Percentiles rank a stretch among this genome's conserved stretches.
These are phyloP conservation scores for Dipteronia sinensis DNA, from an alignment of 345 rosid genomes.

Conservation along the genomic window DNA sequence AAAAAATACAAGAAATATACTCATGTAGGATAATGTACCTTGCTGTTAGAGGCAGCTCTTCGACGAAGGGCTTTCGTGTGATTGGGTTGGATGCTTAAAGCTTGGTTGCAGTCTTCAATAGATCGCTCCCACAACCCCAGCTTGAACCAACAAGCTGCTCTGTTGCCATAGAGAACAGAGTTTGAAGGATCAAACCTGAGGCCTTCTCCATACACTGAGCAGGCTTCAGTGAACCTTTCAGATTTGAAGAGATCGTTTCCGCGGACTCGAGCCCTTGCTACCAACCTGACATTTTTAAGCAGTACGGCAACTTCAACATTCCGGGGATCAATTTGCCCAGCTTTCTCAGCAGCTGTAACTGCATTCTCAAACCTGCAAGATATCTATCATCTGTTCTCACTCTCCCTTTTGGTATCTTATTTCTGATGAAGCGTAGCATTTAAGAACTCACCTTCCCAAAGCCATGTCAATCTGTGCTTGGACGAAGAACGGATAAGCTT, in stretches of 20 bases:
- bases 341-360: constrained; percentile 75
- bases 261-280: constrained; percentile 72
- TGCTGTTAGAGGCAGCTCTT: constrained; percentile 84
- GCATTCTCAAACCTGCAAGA: constrained; percentile 97
- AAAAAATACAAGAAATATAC: constrained; percentile 1
- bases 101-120: constrained; percentile 77
- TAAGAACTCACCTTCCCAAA: constrained; percentile 80
- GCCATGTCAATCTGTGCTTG: constrained; percentile 90
- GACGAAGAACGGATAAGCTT: constrained; percentile 72
- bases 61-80: constrained; percentile 79
- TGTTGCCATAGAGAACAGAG: constrained; percentile 70
- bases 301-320: constrained; percentile 67
- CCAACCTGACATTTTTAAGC: constrained; percentile 63
- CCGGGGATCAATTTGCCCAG: constrained; percentile 66
- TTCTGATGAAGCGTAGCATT: constrained; percentile 14
- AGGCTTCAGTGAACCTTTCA: constrained; percentile 96
- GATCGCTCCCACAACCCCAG: constrained; percentile 85
- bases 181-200: constrained; percentile 82
- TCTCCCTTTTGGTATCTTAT: constrained; percentile 19
- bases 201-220: constrained; percentile 87
- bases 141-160: constrained; percentile 96
- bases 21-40: constrained; percentile 43
- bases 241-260: constrained; percentile 94
- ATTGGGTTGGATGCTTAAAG: constrained; percentile 68
- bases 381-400: constrained; percentile 41